A percentile compares a stretch with the other conserved stretches of the same genome.
Conservation (phyloP, 768 basidiomycete genomes). For the Tylopilus vinaceipallidus region DNA sequence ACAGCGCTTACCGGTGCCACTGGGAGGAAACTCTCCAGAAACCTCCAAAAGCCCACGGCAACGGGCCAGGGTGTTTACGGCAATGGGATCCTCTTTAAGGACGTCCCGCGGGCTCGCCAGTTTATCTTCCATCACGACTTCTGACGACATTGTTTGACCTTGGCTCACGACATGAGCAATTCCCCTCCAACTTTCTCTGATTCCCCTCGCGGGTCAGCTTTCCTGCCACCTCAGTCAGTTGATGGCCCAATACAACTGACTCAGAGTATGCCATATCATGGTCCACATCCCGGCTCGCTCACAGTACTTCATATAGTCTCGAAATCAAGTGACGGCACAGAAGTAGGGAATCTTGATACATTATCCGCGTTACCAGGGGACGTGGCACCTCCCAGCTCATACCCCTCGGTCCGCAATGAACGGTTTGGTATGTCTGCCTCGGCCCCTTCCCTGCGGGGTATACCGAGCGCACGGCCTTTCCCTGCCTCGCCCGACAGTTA, state of each 20-base stretch:
- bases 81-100: conserved; percentile 18
- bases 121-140: conserved; percentile 7
- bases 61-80: too few relatives aligned
- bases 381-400: conserved; percentile 34
- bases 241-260: not conserved
- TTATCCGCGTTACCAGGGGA: conserved; percentile 39
- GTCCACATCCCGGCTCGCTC: not conserved
- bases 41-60: too few relatives aligned
- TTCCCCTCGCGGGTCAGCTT: conserved; percentile 16
- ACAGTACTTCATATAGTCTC: conserved; percentile 5
- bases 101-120: not conserved
- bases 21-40: not conserved
- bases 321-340: conserved; percentile 19
- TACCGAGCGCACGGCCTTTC: conserved; percentile 22
- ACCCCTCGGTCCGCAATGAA: conserved; percentile 32
- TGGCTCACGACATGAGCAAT: conserved; percentile 21
- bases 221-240: conserved; percentile 3
- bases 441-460: conserved; percentile 38
- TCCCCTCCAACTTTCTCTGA: conserved; percentile 13
- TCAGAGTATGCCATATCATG: conserved; percentile 10
- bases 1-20: not conserved
- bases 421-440: conserved; percentile 38
- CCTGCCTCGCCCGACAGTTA: conserved; percentile 11
- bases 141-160: conserved; percentile 11
- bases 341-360: conserved; percentile 44